phyloP scores from a whole-genome alignment of 345 rosid species.

The Citrus cavaleriei region DNA sequence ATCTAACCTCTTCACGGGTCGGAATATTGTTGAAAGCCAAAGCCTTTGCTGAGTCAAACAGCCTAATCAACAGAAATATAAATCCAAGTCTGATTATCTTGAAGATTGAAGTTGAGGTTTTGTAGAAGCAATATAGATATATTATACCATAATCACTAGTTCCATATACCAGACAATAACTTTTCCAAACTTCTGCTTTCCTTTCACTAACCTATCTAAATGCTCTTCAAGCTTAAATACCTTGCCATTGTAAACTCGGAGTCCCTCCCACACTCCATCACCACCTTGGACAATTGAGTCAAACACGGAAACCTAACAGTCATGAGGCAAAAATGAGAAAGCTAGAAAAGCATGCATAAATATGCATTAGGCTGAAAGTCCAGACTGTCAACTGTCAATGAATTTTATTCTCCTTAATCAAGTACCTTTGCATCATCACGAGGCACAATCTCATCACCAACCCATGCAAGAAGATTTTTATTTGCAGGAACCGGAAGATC shows the following conservation, averaged over 20 bases:
- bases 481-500: conserved; percentile 76
- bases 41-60: conserved; percentile 90
- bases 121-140: background rate
- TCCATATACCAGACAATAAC: background rate
- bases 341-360: background rate
- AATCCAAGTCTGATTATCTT: conserved; percentile 8
- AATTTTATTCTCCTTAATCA: conserved; percentile 13
- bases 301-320: conserved; percentile 75
- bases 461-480: conserved; percentile 79
- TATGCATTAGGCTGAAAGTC: background rate
- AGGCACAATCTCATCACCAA: conserved; percentile 78
- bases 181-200: background rate
- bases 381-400: background rate
- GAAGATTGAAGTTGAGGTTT: background rate
- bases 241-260: conserved; percentile 64
- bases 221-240: conserved; percentile 88
- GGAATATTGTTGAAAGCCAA: conserved; percentile 82
- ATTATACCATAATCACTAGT: background rate
- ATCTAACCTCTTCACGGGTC: conserved; percentile 62
- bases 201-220: conserved; percentile 58
- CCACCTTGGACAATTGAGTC: conserved; percentile 96
- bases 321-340: conserved; percentile 14
- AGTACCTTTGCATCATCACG: conserved; percentile 77
- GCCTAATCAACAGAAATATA: conserved; percentile 31
- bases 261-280: conserved; percentile 96